Percentiles rank a stretch among this genome's conserved stretches.
phyloP scores from a whole-genome alignment of 306 rosid genomes.

The Casuarina cunninghamiana region DNA sequence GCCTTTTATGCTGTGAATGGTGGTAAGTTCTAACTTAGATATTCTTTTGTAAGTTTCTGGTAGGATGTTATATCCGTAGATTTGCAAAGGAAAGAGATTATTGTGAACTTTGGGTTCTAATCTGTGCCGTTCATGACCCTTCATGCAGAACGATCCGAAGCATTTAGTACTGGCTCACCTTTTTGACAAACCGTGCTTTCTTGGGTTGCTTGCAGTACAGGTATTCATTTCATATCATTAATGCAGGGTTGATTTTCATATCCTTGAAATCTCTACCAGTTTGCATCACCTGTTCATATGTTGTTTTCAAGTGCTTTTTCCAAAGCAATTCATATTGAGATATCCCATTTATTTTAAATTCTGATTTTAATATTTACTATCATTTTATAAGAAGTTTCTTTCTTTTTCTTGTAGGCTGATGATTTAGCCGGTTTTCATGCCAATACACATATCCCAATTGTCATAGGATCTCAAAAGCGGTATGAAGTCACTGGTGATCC shows the following conservation, averaged over 20 bases:
- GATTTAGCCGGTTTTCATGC: constrained; percentile 71
- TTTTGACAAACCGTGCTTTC: constrained; percentile 88
- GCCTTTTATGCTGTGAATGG: not conserved
- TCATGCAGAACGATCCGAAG: constrained; percentile 58
- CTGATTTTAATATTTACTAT: not conserved
- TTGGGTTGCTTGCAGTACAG: constrained; percentile 82
- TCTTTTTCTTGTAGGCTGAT: constrained; percentile 51
- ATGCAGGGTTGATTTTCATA: not conserved
- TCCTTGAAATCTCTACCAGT: not conserved
- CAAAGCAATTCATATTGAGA: not conserved
- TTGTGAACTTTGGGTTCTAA: constrained; percentile 12
- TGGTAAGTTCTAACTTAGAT: not conserved
- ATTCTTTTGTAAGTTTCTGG: not conserved
- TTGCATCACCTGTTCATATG: too few relatives aligned
- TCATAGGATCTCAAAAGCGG: constrained; percentile 85
- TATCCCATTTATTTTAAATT: constrained; percentile 7
- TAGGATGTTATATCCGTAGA: not conserved
- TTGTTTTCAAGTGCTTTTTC: not conserved
- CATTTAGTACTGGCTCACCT: constrained; percentile 81
- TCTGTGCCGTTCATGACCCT: constrained; percentile 12
- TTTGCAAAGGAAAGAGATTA: not conserved
- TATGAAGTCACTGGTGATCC: constrained; percentile 89
- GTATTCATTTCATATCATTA: constrained; percentile 35
- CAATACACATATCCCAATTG: constrained; percentile 86
- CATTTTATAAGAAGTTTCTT: constrained; percentile 8